phyloP scores from a whole-genome alignment of 1,284 basidiomycete genomes.

The Sphaerobolus stellatus region DNA sequence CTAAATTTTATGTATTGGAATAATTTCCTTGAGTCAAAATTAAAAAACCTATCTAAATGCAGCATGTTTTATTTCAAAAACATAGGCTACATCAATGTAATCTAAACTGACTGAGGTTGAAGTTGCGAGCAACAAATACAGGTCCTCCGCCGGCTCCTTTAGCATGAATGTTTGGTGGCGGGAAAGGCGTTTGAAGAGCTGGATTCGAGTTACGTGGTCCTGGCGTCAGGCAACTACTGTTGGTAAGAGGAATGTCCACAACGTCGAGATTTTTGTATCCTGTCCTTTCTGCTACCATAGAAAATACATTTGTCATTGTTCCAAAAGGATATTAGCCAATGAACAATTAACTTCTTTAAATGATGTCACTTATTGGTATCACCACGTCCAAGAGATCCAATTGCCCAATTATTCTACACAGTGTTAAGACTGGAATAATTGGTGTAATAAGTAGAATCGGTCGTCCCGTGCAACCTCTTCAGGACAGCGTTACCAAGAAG shows the following conservation, averaged over 20 bases:
- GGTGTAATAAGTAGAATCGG: conserved; percentile 56
- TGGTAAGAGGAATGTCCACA: conserved; percentile 33
- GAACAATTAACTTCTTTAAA: neutral
- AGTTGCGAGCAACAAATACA: conserved; percentile 37
- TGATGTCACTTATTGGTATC: conserved; percentile 45
- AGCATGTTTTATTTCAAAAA: too few relatives aligned
- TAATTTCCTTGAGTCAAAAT: too few relatives aligned
- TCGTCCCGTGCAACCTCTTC: conserved; percentile 39
- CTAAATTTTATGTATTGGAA: too few relatives aligned
- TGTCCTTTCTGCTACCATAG: conserved; percentile 42
- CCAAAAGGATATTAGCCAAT: conserved; percentile 1
- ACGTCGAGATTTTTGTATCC: conserved; percentile 42
- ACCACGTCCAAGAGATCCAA: conserved; percentile 56
- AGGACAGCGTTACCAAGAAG: conserved; percentile 58
- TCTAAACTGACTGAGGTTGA: conserved; percentile 35
- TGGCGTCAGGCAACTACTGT: conserved; percentile 29
- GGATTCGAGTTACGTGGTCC: conserved; percentile 39
- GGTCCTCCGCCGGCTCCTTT: conserved; percentile 40
- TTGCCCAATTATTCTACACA: conserved; percentile 64
- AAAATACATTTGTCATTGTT: conserved; percentile 48
- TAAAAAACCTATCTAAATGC: too few relatives aligned
- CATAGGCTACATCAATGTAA: too few relatives aligned
- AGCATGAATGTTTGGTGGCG: conserved; percentile 39
- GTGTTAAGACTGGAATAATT: conserved; percentile 65
- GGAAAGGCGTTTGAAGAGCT: conserved; percentile 39